Evolutionary conservation across 352 stramenopile genomes (phyloP).

Genomic region (Globisporangium megalacanthum): DNA sequence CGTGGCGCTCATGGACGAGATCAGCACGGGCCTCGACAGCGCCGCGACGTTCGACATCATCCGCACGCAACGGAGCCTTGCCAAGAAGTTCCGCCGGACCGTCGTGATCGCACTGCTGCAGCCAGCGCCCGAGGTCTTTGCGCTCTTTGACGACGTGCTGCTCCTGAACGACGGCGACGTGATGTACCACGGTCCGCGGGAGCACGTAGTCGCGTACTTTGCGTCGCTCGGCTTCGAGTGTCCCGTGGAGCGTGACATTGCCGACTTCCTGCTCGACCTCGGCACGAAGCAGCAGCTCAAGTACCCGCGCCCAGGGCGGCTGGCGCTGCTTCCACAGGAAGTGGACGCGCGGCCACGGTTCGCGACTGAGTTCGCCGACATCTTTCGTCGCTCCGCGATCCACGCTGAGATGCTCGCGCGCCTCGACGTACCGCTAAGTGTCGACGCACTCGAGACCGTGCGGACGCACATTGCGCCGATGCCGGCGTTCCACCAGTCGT

Average conservation of each 20-base stretch:
- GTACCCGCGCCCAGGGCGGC: background rate
- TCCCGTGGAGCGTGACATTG: constrained; percentile 11
- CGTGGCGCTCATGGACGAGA: constrained; percentile 86
- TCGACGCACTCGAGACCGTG: constrained; percentile 16
- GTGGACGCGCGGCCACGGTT: constrained; percentile 3
- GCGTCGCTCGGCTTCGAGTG: constrained; percentile 10
- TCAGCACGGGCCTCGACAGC: constrained; percentile 89
- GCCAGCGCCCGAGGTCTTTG: constrained; percentile 85
- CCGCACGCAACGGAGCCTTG: constrained; percentile 43
- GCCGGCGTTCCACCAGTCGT: constrained; percentile 27
- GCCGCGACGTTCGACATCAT: constrained; percentile 90
- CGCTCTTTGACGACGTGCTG: constrained; percentile 88
- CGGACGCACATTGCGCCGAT: constrained; percentile 24
- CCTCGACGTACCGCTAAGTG: constrained; percentile 10
- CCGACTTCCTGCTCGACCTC: constrained; percentile 15
- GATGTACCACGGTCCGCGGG: constrained; percentile 20
- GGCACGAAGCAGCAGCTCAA: constrained; percentile 14
- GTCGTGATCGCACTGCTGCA: constrained; percentile 66
- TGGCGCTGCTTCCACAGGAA: too few relatives aligned
- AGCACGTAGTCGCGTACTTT: constrained; percentile 15
- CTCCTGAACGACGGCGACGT: constrained; percentile 42
- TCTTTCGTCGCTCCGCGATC: constrained; percentile 20
- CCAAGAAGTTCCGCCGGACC: constrained; percentile 26
- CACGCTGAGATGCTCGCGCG: constrained; percentile 12
- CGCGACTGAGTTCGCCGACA: constrained; percentile 29